These are phyloP conservation scores for Veloboletus limbatus DNA, from an alignment of 1,284 basidiomycete species.

Conservation along the genomic window DNA sequence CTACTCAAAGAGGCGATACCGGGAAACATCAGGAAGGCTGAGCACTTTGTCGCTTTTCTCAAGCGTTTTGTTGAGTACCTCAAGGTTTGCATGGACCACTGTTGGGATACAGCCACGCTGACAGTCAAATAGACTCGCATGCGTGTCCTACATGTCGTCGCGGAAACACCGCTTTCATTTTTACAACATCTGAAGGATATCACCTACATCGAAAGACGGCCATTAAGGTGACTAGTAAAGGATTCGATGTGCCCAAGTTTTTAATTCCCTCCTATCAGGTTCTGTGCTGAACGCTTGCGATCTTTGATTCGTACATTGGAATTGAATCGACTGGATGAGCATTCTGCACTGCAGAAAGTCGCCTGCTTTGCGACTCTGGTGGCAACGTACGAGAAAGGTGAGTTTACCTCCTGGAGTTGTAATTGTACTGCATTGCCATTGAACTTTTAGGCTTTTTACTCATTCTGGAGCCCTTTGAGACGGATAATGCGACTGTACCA, in stretches of 20 bases:
- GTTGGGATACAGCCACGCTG: conserved; percentile 12
- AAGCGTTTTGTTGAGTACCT: conserved; percentile 99
- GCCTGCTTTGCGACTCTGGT: conserved; percentile 96
- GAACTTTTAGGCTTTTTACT: conserved; percentile 79
- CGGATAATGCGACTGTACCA: conserved; percentile 96
- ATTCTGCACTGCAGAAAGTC: conserved; percentile 90
- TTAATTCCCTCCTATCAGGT: conserved; percentile 48
- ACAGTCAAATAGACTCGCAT: conserved; percentile 76
- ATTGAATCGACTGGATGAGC: conserved; percentile 89
- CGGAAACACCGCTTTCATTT: conserved; percentile 99
- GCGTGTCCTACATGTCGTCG: conserved; percentile 98
- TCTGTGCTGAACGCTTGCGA: conserved; percentile 94
- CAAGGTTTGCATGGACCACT: conserved; percentile 56
- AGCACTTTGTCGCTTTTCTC: conserved; percentile 98
- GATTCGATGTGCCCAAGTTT: background rate
- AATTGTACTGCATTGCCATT: conserved; percentile 1
- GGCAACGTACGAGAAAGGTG: conserved; percentile 96
- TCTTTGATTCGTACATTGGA: conserved; percentile 94
- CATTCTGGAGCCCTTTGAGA: conserved; percentile 98
- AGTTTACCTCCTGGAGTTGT: conserved; percentile 8
- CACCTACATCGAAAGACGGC: conserved; percentile 96
- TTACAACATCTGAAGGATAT: conserved; percentile 98
- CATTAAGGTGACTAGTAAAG: conserved; percentile 65
- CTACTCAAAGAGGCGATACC: conserved; percentile 94
- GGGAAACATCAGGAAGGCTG: conserved; percentile 97